Evolutionary conservation across 129 eudicot species (phyloP), one percentile per base, ranked within the genome.

Genomic region (carrot (Daucus carota)): DNA sequence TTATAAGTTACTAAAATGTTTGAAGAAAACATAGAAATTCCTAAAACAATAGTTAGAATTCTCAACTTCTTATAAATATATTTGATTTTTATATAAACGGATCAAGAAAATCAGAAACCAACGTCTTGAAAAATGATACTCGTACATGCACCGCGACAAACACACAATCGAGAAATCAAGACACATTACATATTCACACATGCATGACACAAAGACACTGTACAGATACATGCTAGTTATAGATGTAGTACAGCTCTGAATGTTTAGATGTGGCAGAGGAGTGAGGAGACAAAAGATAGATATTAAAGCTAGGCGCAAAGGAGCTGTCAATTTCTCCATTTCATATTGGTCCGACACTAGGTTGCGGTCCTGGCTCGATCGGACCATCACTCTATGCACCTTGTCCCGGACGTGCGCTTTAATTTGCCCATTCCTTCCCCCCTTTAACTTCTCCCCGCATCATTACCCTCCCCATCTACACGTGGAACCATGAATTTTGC

Each of bases 321-420:
- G 65, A 57, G 65, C 65, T 57, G 65, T 57, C 65, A n/a, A 57
- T 9, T 57, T 31, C 15, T 24, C 9, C 0, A 48, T 48, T 22
- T 54, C 29, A 7, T 47, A 3, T 47, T 47, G 29, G 65, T 57
- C 65, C 65, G 65, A 57, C 65, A 57, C 65, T 57, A n/a, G 65
- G 65, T 14, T 57, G 65, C 65, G 65, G 65, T 57, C 65, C 65
- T 57, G 65, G 65, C 65, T 57, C 65, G 65, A n/a, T n/a, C n/a
- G n/a, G n/a, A n/a, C 65, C 65, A 57, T 57, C 31, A 57, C 65
- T 57, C 31, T 24, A 57, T 57, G 65, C 65, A 57, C 65, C 32
- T n/a, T 57, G 65, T 57, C 65, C 65, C 5, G 65, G 65, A 57
- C 65, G 65, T 57, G 31, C 65, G 9, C 65, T 57, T 57, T n/a